Evolutionary conservation across 2,329 filamentous ascomycete species (phyloP), one percentile per base, ranked within the genome.

Genomic region (Achaetomium macrosporum): DNA sequence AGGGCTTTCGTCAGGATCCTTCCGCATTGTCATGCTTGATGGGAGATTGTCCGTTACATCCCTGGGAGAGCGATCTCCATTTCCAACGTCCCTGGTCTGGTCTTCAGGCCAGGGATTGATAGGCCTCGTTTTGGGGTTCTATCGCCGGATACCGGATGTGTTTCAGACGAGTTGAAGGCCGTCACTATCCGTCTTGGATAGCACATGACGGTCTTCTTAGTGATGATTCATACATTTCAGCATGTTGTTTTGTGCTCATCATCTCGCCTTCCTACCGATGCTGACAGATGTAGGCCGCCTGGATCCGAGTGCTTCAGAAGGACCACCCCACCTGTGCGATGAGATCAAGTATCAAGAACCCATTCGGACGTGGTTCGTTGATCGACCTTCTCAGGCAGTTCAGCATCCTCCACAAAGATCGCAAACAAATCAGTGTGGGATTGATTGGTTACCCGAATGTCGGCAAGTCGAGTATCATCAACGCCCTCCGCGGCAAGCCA

Each of bases 111-210:
- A 72, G 71, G 77, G 82, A 78, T 81, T 84, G 87, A 86, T 76
- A 76, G 78, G 76, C 80, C 78, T 88, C 90, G 91, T 97, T 84
- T 90, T 97, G 93, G 88, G 78, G 75, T 75, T 25, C 80, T 75
- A 78, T 90, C 87, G 78, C 77, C 83, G 84, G 85, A 79, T 57
- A 75, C 74, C 73, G 79, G 78, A 80, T 73, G 78, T 93, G 89
- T 85, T 86, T 87, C 85, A 84, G 89, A 87, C 90, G 92, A 97
- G 93, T 97, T 96, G 93, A 97, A 87, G 77, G 77, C 82, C 83
- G 81, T 81, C 82, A 81, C 81, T 78, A 73, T 55, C 80, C 76
- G 65, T 70, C 69, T 68, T 69, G 67, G 63, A 73, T 74, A 71
- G 74, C 73, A 73, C 73, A 74, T 91, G 84, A 87, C 82, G 82